Percentiles rank a stretch among this genome's conserved stretches.
Evolutionary conservation across 441 rosid genomes (phyloP).

Genomic region (Populus hybrid): DNA sequence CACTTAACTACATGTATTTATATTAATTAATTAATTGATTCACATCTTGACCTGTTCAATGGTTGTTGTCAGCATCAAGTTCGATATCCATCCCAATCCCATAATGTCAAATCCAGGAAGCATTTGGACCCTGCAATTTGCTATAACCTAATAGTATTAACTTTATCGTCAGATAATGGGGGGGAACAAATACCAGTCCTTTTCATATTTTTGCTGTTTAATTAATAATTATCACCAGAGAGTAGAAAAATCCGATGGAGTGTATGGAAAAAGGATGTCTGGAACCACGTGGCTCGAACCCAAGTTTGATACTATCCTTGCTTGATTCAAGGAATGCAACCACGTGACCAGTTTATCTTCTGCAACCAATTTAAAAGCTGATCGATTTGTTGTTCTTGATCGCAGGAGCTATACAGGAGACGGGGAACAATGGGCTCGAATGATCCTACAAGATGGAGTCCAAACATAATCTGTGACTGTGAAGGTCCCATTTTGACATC

Average conservation of each 20-base stretch:
- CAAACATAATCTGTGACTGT: not conserved
- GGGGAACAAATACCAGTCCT: not conserved
- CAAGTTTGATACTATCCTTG: too few relatives aligned
- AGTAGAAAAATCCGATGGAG: too few relatives aligned
- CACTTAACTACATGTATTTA: not conserved
- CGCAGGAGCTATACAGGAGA: not conserved
- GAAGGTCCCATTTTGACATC: not conserved
- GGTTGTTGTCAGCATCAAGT: not conserved
- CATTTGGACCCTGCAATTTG: constrained; percentile 1
- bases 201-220: not conserved
- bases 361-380: too few relatives aligned
- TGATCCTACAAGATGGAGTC: not conserved
- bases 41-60: not conserved
- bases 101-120: not conserved
- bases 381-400: not conserved
- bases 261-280: too few relatives aligned
- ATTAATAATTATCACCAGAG: not conserved
- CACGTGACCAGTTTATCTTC: too few relatives aligned
- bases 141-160: not conserved
- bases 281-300: too few relatives aligned
- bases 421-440: not conserved
- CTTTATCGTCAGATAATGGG: not conserved
- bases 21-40: not conserved
- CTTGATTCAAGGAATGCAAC: too few relatives aligned
- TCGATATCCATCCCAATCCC: not conserved